Base-by-base conservation (phyloP, 495 filamentous ascomycete species). In the Hypoxylon trugodes region DNA sequence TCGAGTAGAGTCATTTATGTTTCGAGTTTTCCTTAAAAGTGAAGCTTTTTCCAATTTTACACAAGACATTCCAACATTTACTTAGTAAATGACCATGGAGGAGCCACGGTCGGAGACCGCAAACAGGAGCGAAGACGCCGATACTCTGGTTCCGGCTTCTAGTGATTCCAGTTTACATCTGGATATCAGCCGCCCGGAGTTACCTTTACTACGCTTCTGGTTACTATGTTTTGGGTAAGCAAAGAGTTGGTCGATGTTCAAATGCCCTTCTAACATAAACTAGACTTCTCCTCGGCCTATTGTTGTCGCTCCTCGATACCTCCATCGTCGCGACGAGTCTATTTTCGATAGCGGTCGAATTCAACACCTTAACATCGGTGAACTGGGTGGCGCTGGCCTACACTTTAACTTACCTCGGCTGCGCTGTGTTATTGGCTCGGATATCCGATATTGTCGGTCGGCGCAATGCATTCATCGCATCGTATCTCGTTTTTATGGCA, bases 391-490 rank as follows among this genome's bases (percentile, higher is more conserved):
- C 75, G 0, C 59, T 83, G 36, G 68, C 77, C 13, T 82, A 83
- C 60, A 73, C 74, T 0, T 61, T 83, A 8, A 52, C 78, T 9
- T 82, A 80, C 47, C 67, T 81, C 38, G 71, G 79, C 33, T 79
- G 71, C 35, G 73, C 73, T 2, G 77, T 84, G 1, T 71, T 86
- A 24, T 79, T 79, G 24, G 75, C 82, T 3, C 79, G 80, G 24
- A 53, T 84, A 6, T 82, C 79, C 40, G 84, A 87, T 59, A 70
- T 85, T 10, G 60, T 84, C 19, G 84, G 84, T 30, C 79, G 81
- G 2, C 76, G 78, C 42, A 61, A 72, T 45, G 79, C 80, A 4
- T 80, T 84, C 57, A 35, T 81, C 1, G 53, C 70, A 3, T 79
- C 79, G 18, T 79, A 79, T 42, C 24, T 79, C 19, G 69, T 86